Evolutionary conservation across 768 basidiomycete genomes (phyloP), one percentile per base, ranked within the genome.

Genomic region (Phaeolepiota aurea): DNA sequence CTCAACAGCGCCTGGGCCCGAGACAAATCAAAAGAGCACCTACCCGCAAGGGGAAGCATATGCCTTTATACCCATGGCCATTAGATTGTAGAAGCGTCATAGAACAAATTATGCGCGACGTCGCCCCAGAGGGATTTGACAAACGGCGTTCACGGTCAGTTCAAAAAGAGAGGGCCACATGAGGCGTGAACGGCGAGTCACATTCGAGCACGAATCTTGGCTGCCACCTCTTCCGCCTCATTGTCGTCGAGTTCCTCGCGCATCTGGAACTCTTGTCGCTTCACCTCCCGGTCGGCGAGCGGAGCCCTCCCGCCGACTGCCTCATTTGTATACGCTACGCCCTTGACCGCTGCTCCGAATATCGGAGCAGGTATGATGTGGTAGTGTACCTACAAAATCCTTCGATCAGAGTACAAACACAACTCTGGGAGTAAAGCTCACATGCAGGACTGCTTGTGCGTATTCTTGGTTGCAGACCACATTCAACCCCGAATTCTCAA

Each of bases 391-490:
- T 84, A 43, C 22, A 35, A 11, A 32, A 38, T 5, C 20, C 22
- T 32, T 42, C 16, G 19, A 41, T 18, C 4, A 22, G 32, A 3
- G 15, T 28, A 38, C 32, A 28, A 15, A 36, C 22, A 11, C 38
- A 40, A 35, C 22, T 38, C 33, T 30, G 16, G 19, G 36, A 7
- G 4, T 23, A 3, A 32, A 14, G 52, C 75, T 43, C 46, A 83
- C 83, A 62, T 87, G 84, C n/a, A 76, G 77, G 4, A 87, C 81
- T 3, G 79, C 80, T 53, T 87, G 84, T 0, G 84, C 84, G 49
- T 87, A 87, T 56, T 85, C 83, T 52, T 87, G 83, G 53, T 86
- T 86, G 50, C 82, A 84, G 3, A 86, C 83, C 4, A 87, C 74
- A 52, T 86, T 87, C 35, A 87, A 63, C 4, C 66, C 81, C 12